Base-by-base conservation (phyloP, 176 grass and related monocot species). In the Triticum turgidum region DNA sequence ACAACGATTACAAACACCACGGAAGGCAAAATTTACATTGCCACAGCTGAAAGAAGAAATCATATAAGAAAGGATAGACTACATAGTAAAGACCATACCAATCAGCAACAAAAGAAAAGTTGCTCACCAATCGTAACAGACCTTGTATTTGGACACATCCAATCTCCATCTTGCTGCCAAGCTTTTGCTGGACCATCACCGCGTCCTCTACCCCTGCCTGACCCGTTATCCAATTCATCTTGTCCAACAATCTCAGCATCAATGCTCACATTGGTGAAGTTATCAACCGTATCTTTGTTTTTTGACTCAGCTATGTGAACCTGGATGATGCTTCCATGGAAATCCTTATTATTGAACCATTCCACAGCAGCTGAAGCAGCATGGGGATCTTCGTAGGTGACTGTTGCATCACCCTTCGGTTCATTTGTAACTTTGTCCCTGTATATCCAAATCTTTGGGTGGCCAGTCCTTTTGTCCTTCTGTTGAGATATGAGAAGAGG, bases 91-190 rank as follows among this genome's bases (percentile, higher is more conserved):
- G 9, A 80, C 15, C 80, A 87, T 14, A 73, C 62, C 82, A 66
- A 54, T 80, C 66, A 82, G 39, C 70, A 78, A 13, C 22, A 69
- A n/a, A 82, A 85, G 84, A 94, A 44, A 84, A 93, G 87, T 89
- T 63, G 90, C 90, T 96, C 90, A 98, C 92, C 87, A 82, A 98
- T 95, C 65, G 91, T 80, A 86, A 96, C 94, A 94, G 90, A 99
- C 97, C 97, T 99, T 96, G 97, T 92, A 99, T 99, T 99, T 84
- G 97, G 97, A 71, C 94, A 99, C 72, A 91, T 87, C 97, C 97
- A 99, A 54, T 99, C 97, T 61, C 97, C 97, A 80, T 99, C 94
- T 91, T 99, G 97, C 82, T 99, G 97, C 97, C 97, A 99, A 29
- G 89, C 85, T 82, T 99, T 99, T 63, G 76, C 94, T 42, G 80